Evolutionary conservation across 2,329 filamentous ascomycete genomes (phyloP).

Genomic region (Hypoxylon sp.): DNA sequence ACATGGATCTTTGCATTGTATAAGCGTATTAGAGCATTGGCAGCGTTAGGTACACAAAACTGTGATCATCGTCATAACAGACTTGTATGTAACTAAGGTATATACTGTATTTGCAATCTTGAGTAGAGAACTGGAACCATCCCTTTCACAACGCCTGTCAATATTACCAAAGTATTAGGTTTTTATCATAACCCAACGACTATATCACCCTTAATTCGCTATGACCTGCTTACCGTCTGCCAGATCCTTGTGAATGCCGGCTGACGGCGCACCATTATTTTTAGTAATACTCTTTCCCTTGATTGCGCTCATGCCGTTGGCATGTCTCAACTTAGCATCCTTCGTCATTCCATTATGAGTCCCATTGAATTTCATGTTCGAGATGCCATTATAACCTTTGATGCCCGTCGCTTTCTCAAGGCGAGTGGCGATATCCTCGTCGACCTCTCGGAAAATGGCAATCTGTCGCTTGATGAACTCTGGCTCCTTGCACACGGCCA

Average conservation of each 20-base stretch:
- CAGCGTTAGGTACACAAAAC: neutral
- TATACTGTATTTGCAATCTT: neutral
- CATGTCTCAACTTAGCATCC: slow-evolving; percentile 58
- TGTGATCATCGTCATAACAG: neutral
- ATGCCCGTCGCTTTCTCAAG: slow-evolving; percentile 73
- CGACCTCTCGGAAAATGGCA: slow-evolving; percentile 73
- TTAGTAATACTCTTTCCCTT: slow-evolving; percentile 50
- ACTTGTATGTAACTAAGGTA: neutral
- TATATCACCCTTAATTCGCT: neutral
- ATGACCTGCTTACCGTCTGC: slow-evolving; percentile 18
- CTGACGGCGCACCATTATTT: slow-evolving; percentile 63
- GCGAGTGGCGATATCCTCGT: slow-evolving; percentile 66
- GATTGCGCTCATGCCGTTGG: slow-evolving; percentile 62
- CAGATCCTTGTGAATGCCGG: slow-evolving; percentile 56
- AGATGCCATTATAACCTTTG: slow-evolving; percentile 70
- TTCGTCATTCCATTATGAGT: slow-evolving; percentile 71
- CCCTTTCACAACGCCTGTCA: too few species aligned
- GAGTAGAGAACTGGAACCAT: too few species aligned
- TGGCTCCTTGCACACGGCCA: slow-evolving; percentile 67
- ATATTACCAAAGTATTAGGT: neutral
- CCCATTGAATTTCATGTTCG: slow-evolving; percentile 68
- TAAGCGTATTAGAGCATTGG: neutral
- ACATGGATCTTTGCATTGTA: neutral
- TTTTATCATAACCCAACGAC: neutral
- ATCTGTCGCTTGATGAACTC: slow-evolving; percentile 75